These are phyloP conservation scores for Cardiospermum halicacabum DNA, from an alignment of 345 rosid genomes.

Conservation along the genomic window DNA sequence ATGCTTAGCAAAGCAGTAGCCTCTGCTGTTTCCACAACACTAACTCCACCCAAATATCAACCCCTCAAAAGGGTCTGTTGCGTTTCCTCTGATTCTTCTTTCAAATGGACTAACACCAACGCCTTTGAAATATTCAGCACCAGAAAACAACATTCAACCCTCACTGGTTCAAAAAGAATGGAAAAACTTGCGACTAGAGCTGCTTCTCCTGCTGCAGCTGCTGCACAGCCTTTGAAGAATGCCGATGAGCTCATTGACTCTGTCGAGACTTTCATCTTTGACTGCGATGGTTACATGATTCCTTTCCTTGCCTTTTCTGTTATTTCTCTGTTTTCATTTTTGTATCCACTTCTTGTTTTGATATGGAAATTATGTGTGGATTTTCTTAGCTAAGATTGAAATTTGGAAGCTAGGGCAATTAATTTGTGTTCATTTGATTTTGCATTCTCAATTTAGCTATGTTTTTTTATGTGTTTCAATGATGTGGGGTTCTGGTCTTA, in stretches of 20 bases:
- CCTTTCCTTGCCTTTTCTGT: not conserved
- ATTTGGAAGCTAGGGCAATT: not conserved
- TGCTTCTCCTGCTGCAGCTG: constrained; percentile 18
- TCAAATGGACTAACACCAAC: constrained; percentile 14
- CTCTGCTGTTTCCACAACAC: constrained; percentile 26
- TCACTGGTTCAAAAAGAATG: constrained; percentile 27
- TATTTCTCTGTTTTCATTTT: not conserved
- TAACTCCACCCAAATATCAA: constrained; percentile 14
- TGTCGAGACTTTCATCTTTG: constrained; percentile 91
- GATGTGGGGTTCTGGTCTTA: not conserved
- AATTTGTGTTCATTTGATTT: not conserved
- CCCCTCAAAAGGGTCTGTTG: constrained; percentile 21
- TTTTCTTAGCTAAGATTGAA: not conserved
- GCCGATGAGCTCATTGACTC: constrained; percentile 83
- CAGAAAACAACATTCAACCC: not conserved
- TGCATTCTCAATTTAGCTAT: not conserved
- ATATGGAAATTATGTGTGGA: not conserved
- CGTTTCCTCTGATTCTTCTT: constrained; percentile 14
- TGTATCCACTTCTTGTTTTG: not conserved
- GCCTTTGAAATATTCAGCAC: not conserved
- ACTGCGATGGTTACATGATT: constrained; percentile 65
- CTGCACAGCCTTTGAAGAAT: constrained; percentile 67
- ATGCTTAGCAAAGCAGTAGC: constrained; percentile 43
- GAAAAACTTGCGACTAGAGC: constrained; percentile 32
- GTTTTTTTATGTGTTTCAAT: not conserved